Percentiles rank a stretch among this genome's conserved stretches.
Evolutionary conservation across 169 alveolate genomes (phyloP).

Genomic region (Cryptosporidium sp.): DNA sequence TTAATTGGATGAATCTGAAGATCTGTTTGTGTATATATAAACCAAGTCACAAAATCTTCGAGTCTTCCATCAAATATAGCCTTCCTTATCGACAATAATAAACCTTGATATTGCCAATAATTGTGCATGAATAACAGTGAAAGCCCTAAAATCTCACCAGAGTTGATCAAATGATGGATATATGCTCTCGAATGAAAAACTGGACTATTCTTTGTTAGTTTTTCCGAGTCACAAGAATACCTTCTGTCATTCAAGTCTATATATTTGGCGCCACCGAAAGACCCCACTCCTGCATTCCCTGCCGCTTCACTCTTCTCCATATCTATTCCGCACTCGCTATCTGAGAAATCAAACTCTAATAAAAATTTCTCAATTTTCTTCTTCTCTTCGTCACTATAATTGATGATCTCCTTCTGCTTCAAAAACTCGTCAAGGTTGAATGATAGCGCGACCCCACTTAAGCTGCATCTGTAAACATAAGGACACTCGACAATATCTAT

Average conservation of each 20-base stretch:
- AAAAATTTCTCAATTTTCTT: slow-evolving; percentile 19
- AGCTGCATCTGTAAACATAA: slow-evolving; percentile 44
- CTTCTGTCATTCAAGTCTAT: slow-evolving; percentile 46
- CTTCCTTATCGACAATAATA: slow-evolving; percentile 57
- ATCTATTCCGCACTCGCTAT: not conserved
- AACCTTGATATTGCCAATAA: slow-evolving; percentile 71
- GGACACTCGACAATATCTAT: slow-evolving; percentile 63
- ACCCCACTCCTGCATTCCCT: not conserved
- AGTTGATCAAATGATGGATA: slow-evolving; percentile 59
- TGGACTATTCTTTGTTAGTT: slow-evolving; percentile 43
- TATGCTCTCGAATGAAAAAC: slow-evolving; percentile 57
- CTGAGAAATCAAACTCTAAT: slow-evolving; percentile 40
- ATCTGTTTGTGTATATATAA: slow-evolving; percentile 69
- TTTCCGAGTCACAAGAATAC: slow-evolving; percentile 26
- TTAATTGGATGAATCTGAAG: slow-evolving; percentile 32
- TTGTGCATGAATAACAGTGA: slow-evolving; percentile 66
- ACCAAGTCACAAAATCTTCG: slow-evolving; percentile 62
- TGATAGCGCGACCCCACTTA: slow-evolving; percentile 50
- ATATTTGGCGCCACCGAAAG: slow-evolving; percentile 69
- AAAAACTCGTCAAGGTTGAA: slow-evolving; percentile 48
- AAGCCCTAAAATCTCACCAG: slow-evolving; percentile 58
- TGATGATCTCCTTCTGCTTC: not conserved
- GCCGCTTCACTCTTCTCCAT: not conserved
- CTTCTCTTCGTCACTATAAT: slow-evolving; percentile 24
- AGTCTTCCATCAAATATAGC: slow-evolving; percentile 21